Base-by-base conservation (phyloP, 148 eudicot species). In the Polygonum maritimum region DNA sequence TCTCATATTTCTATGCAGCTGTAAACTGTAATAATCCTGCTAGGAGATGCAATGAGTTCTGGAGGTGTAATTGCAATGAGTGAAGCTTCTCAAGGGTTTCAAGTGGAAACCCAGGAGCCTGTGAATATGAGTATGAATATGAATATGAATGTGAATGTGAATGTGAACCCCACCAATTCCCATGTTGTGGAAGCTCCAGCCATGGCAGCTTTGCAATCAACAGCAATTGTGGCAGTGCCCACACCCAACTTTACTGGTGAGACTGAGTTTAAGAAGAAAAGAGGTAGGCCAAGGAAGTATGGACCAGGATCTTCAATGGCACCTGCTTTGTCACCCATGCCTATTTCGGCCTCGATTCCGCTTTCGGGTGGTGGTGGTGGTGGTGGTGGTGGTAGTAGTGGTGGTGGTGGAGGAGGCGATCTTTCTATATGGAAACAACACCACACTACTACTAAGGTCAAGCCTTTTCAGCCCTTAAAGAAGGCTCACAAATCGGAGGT, bases 281-380 rank as follows among this genome's bases (percentile, higher is more conserved):
- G 91, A 83, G 98, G 97, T 11, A 88, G 97, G 82, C 98, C 97
- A 48, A 90, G 97, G 78, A 94, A 91, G 80, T 91, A 91, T 80
- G 93, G 88, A 15, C 84, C 85, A 48, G 95, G 98, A 19, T 69
- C 86, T 69, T 44, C 86, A 47, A 81, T 67, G 6, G 49, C 81
- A 38, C 73, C 76, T n/a, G 86, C 98, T 35, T 78, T 94, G 82
- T 92, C 97, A 10, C 98, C 97, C 13, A 90, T 89, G 95, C 97
- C 97, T 7, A 94, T 94, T 73, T 94, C 98, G 7, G 93, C 98
- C 75, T 94, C 98, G 6, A 88, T 92, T 77, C 97, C 98, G 21
- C 84, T 94, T 33, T 65, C 89, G 13, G 93, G 98, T 19, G 97
- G 88, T 13, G 91, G 97, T 26, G 45, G 45, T 41, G 47, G 47